A percentile compares a stretch with the other conserved stretches of the same genome.
Evolutionary conservation across 805 yeast species (phyloP).

Genomic region (Ogataea chonburiensis): DNA sequence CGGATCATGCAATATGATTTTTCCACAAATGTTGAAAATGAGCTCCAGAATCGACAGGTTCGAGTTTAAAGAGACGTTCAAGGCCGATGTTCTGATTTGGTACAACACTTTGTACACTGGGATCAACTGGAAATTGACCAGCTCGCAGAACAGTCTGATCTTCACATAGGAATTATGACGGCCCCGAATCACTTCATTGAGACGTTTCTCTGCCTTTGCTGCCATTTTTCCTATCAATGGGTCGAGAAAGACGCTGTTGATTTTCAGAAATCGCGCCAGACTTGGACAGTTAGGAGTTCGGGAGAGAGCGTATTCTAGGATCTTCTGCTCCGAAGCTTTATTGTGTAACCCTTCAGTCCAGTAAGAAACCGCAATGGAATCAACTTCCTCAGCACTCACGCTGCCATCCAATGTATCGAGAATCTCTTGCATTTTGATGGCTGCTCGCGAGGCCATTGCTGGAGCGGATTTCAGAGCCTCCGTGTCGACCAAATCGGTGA

Average conservation of each 20-base stretch:
- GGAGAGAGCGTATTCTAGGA: slow-evolving; percentile 51
- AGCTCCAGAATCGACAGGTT: slow-evolving; percentile 68
- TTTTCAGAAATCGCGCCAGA: slow-evolving; percentile 69
- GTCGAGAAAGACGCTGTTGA: slow-evolving; percentile 47
- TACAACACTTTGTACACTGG: slow-evolving; percentile 74
- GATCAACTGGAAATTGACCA: slow-evolving; percentile 71
- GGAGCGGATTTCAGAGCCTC: slow-evolving; percentile 9
- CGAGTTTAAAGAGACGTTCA: slow-evolving; percentile 48
- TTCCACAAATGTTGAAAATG: slow-evolving; percentile 74
- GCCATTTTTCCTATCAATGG: slow-evolving; percentile 26
- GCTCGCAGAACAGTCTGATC: slow-evolving; percentile 66
- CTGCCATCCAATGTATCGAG: slow-evolving; percentile 34
- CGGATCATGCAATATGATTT: slow-evolving; percentile 54
- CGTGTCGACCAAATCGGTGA: slow-evolving; percentile 36
- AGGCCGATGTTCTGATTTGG: slow-evolving; percentile 60
- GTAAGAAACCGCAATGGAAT: slow-evolving; percentile 45
- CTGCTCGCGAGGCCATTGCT: not conserved
- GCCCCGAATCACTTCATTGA: slow-evolving; percentile 59
- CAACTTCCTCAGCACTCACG: slow-evolving; percentile 48
- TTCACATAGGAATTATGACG: slow-evolving; percentile 52
- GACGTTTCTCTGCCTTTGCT: slow-evolving; percentile 51
- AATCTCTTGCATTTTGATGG: slow-evolving; percentile 13
- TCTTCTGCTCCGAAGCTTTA: slow-evolving; percentile 66
- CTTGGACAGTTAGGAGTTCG: slow-evolving; percentile 46
- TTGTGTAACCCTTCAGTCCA: slow-evolving; percentile 56